Conservation (phyloP, 305 asterid genomes). For the Solanum aculeatissimum region DNA sequence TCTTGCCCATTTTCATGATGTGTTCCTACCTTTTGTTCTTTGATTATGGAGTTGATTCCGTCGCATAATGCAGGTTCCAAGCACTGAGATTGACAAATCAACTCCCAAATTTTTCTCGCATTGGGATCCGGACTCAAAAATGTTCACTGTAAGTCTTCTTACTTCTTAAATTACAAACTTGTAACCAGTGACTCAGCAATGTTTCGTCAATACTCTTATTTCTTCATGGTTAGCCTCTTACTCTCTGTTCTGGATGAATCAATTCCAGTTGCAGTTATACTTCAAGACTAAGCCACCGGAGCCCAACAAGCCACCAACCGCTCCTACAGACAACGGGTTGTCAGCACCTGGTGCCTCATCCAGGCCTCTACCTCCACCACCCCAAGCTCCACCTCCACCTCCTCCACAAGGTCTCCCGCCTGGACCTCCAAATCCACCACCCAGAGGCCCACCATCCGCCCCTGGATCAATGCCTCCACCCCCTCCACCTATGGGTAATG, state of each 20-base stretch:
- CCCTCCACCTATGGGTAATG: constrained; percentile 50
- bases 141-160: constrained; percentile 63
- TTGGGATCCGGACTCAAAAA: constrained; percentile 97
- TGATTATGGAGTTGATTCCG: background rate
- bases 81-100: constrained; percentile 89
- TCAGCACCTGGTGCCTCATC: constrained; percentile 58
- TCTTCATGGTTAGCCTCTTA: background rate
- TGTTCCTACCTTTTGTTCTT: background rate
- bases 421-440: constrained; percentile 40
- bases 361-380: constrained; percentile 65
- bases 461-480: constrained; percentile 46
- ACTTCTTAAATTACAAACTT: background rate
- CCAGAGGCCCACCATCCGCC: constrained; percentile 34
- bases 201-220: background rate
- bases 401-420: constrained; percentile 77
- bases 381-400: constrained; percentile 66
- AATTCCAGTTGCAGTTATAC: constrained; percentile 69
- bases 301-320: constrained; percentile 47
- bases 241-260: background rate
- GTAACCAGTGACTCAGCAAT: background rate
- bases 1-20: background rate
- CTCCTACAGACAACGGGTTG: constrained; percentile 54
- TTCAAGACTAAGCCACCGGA: constrained; percentile 91
- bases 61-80: constrained; percentile 58
- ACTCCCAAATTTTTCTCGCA: constrained; percentile 98